Conservation (phyloP, 169 alveolate species). For the Cryptosporidium sp. region DNA sequence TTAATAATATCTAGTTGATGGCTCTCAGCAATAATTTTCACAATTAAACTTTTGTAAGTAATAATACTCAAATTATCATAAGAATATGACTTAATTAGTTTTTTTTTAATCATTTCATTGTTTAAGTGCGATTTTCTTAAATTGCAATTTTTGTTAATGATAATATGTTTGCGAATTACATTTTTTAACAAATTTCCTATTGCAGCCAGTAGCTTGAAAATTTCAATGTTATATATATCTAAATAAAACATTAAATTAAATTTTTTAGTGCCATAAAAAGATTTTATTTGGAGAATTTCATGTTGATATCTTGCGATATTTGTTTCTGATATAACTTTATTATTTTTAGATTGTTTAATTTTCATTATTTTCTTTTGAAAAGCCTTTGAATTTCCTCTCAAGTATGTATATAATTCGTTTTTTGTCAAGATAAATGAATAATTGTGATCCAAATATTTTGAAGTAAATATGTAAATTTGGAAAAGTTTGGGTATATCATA, state of each 20-base stretch:
- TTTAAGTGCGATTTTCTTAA: not conserved
- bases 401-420: slow-evolving; percentile 15
- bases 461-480: slow-evolving; percentile 3
- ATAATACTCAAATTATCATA: not conserved
- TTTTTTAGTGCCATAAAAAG: not conserved
- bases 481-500: not conserved
- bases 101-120: not conserved
- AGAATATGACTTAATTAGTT: not conserved
- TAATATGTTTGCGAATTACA: not conserved
- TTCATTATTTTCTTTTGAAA: not conserved
- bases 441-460: not conserved
- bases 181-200: not conserved
- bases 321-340: not conserved
- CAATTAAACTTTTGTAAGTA: slow-evolving; percentile 32
- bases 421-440: slow-evolving; percentile 18
- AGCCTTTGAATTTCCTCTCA: not conserved
- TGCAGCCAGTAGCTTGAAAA: not conserved
- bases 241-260: slow-evolving; percentile 4
- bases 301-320: not conserved
- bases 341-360: not conserved
- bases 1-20: slow-evolving; percentile 7
- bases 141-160: not conserved
- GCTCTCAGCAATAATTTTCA: not conserved
- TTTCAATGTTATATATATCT: not conserved
- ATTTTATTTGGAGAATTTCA: not conserved